Evolutionary conservation across 148 eudicot genomes (phyloP), one percentile per base, ranked within the genome.

Genomic region (Nyssa sinensis): DNA sequence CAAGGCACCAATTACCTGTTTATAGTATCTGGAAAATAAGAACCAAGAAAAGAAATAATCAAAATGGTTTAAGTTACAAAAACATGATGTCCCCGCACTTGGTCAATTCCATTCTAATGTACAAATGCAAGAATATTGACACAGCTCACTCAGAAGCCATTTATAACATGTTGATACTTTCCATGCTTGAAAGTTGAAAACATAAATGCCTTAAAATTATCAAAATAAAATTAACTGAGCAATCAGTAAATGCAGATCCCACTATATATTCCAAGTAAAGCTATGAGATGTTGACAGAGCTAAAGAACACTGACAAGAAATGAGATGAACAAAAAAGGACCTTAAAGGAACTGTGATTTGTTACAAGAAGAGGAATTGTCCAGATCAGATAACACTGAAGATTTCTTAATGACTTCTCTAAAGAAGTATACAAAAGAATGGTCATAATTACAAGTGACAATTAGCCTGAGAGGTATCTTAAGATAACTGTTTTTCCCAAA

Each of bases 341-440:
- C 53, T 58, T 1, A 63, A 51, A 60, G 57, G 79, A 74, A 74
- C 41, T 75, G 83, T 77, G 82, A 77, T 84, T 77, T 76, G 83
- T 82, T 84, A 79, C 81, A 80, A 33, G 75, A 67, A 58, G 73
- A 53, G 34, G 66, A 51, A 13, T 81, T 75, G 47, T 80, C 69
- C 51, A 32, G 77, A 82, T 74, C 83, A 77, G 71, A 60, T 62
- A 67, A 75, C 78, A 83, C 79, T 41, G 60, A 73, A n/a, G 33
- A 41, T n/a, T 76, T 81, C 62, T 69, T 58, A 62, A 66, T 75
- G 75, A 74, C 75, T 59, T 78, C 87, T 79, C 76, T 81, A 19
- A 66, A 83, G 82, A 84, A 79, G 79, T 82, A 79, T 79, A 82
- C 81, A 84, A 84, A 86, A 83, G 84, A 85, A 84, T 83, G 84